Evolutionary conservation across 441 rosid genomes (phyloP).

Genomic region (Populus hybrid): DNA sequence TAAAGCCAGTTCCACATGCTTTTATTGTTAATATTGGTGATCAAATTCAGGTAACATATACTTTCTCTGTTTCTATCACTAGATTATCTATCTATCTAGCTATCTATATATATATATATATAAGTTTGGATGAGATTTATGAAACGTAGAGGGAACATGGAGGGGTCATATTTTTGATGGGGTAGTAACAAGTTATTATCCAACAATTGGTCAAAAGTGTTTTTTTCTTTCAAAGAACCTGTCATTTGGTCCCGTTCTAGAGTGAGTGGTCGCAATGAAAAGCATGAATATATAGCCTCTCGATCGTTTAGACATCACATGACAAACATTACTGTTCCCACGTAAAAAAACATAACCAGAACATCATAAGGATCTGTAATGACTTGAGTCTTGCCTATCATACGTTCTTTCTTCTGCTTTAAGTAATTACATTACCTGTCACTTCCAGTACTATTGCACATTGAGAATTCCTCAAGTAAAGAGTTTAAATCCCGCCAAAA

Average conservation of each 20-base stretch:
- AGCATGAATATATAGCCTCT: background rate
- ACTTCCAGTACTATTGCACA: background rate
- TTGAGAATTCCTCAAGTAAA: background rate
- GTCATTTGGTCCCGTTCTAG: background rate
- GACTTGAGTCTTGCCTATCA: too few species aligned
- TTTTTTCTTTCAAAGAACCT: background rate
- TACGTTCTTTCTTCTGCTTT: too few species aligned
- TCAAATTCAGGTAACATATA: slow-evolving; percentile 70
- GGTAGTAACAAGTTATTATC: background rate
- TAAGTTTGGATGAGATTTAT: slow-evolving; percentile 3
- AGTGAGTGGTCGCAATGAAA: background rate
- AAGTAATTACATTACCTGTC: background rate
- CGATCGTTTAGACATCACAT: background rate
- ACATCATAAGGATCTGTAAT: background rate
- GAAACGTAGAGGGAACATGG: slow-evolving; percentile 11
- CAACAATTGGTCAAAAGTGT: background rate
- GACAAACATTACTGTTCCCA: too few species aligned
- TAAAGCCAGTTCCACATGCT: slow-evolving; percentile 67
- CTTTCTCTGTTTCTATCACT: background rate
- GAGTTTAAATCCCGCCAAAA: background rate
- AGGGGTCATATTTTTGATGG: slow-evolving; percentile 14
- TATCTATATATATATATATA: background rate
- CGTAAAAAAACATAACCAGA: too few species aligned
- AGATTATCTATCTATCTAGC: background rate
- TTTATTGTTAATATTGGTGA: slow-evolving; percentile 80